Evolutionary conservation across 169 alveolate species (phyloP).

Genomic region (Theileria orientalis): DNA sequence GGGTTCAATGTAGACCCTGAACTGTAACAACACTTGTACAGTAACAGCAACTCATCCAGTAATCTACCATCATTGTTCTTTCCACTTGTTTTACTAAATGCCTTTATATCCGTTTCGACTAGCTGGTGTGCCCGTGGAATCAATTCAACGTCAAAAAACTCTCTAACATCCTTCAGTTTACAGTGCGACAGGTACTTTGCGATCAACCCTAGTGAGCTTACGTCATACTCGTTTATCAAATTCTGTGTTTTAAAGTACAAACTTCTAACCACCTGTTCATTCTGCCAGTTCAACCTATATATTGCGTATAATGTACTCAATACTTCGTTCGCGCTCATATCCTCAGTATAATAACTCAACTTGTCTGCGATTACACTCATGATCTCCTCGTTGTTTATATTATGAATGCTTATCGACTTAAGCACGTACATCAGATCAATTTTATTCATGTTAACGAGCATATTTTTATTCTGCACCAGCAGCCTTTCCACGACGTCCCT

Average conservation of each 20-base stretch:
- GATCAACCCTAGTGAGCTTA: not conserved
- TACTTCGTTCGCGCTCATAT: constrained; percentile 22
- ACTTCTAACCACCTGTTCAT: not conserved
- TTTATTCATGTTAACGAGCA: constrained; percentile 17
- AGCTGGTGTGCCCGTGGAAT: constrained; percentile 5
- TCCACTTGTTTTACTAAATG: not conserved
- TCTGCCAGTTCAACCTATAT: not conserved
- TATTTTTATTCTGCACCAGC: not conserved
- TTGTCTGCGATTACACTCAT: not conserved
- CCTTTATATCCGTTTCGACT: not conserved
- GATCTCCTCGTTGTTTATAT: constrained; percentile 21
- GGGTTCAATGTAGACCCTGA: constrained; percentile 13
- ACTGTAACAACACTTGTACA: not conserved
- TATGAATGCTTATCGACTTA: not conserved
- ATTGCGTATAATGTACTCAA: constrained; percentile 11
- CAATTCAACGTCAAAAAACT: not conserved
- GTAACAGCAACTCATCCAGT: constrained; percentile 6
- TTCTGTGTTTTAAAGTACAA: not conserved
- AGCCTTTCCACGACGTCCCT: constrained; percentile 27
- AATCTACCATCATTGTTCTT: not conserved
- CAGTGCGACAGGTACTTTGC: constrained; percentile 4
- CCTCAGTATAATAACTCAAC: not conserved
- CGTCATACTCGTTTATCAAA: not conserved
- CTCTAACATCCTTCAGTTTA: not conserved
- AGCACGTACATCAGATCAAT: constrained; percentile 13